Base-by-base conservation (phyloP, 2,329 filamentous ascomycete genomes). In the Talaromyces sp. region DNA sequence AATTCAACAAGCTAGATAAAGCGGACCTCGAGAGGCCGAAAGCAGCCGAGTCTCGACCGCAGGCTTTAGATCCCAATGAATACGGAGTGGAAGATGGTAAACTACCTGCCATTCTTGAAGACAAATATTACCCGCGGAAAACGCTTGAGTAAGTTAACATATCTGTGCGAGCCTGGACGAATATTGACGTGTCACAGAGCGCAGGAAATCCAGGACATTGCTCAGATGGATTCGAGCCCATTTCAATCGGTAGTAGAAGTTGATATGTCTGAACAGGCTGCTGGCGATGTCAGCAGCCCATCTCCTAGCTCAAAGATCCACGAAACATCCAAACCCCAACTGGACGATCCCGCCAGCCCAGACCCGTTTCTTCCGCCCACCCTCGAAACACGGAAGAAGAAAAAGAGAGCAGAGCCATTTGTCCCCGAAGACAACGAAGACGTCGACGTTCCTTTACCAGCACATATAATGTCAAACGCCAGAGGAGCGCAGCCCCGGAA, bases 51-150 rank as follows among this genome's bases (percentile, higher is more conserved):
- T 51, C 49, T 47, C 58, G 47, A 55, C 59, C 56, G 22, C 57
- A 58, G 43, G 40, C 47, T 14, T 47, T 47, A 13, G 53, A 58
- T 9, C 30, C 49, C 29, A 56, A 53, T 17, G 51, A 47, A 43
- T 20, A 55, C 7, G 61, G 45, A 4, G 17, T 56, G 33, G 67
- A 70, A 27, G 66, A 70, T 30, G 71, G 70, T 30, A 73, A 75
- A 56, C 71, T 87, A 59, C 83, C 84, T 8, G 80, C 79, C 3
- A 87, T 87, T 46, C 61, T 75, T 2, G 85, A 87, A 67, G 80
- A 81, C 64, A 85, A 85, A 66, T 75, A 71, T 54, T 86, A 79
- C 61, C 83, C 83, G 19, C 73, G 83, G 57, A 68, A 72, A 53
- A 85, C 82, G 8, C 70, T 86, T 58, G 79, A 80, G 78, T 82